Percentiles rank a stretch among this genome's conserved stretches.
phyloP scores from a whole-genome alignment of 2,329 filamentous ascomycete species.

The Fusarium cyanostomum region DNA sequence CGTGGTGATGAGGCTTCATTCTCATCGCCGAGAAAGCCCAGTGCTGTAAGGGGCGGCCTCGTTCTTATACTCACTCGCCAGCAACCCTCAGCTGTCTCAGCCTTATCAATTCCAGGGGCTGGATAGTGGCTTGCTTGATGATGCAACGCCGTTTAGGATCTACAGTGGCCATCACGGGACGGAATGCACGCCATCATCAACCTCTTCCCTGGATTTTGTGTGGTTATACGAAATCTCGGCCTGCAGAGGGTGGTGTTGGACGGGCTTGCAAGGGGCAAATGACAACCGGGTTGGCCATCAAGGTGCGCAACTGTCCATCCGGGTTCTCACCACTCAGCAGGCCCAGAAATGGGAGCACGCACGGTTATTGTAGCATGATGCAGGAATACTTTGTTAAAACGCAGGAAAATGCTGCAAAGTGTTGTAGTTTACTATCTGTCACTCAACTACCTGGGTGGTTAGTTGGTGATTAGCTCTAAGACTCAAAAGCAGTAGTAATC shows the following conservation, averaged over 20 bases:
- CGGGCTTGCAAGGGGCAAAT: conserved; percentile 2
- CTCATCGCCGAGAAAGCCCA: background rate
- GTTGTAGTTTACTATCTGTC: conserved; percentile 10
- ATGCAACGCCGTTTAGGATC: conserved; percentile 21
- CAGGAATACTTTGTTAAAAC: background rate
- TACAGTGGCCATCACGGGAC: background rate
- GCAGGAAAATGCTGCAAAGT: fast-evolving
- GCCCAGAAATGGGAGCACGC: conserved; percentile 1
- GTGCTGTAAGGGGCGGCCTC: conserved; percentile 5
- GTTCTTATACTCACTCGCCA: conserved; percentile 31
- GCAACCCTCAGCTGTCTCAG: conserved; percentile 6
- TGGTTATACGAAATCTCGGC: conserved; percentile 4
- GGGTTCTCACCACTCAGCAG: conserved; percentile 35
- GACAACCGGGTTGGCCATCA: conserved; percentile 45
- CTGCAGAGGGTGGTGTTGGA: conserved; percentile 9
- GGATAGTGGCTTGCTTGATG: conserved; percentile 13
- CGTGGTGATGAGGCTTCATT: background rate
- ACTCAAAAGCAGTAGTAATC: background rate
- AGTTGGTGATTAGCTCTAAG: background rate
- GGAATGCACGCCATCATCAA: conserved; percentile 4
- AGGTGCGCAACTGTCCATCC: conserved; percentile 39
- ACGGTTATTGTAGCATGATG: conserved; percentile 13
- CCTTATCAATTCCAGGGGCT: conserved; percentile 7
- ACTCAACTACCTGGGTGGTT: conserved; percentile 2
- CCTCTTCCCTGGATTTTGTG: conserved; percentile 10